Base-by-base conservation (phyloP, 2,329 filamentous ascomycete species). In the Chaetomium olivaceum region DNA sequence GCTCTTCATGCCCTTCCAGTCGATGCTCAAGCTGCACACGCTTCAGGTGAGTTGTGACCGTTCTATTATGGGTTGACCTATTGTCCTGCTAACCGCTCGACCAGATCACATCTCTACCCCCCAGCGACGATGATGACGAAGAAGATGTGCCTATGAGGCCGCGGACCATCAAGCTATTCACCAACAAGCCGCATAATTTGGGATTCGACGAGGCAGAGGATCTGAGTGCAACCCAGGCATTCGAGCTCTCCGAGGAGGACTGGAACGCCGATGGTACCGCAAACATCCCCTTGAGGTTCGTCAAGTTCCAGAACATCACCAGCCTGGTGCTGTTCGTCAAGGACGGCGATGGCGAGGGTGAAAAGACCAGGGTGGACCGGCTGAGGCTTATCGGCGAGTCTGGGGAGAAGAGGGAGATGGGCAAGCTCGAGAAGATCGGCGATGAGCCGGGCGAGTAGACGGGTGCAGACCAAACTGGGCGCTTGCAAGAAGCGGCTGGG, bases 191-290 rank as follows among this genome's bases (percentile, higher is more conserved):
- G 60, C 92, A 96, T 76, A 95, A 96, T 74, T 87, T 99, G 66
- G 93, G 94, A 7, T 99, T 99, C 74, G 91, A 95, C 73, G 95
- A 99, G 77, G 94, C 94, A 46, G 94, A 97, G 66, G 92, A 94
- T 73, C 89, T 91, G 61, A 84, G 89, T 58, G 85, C 91, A 0
- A 93, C 91, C 19, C 95, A 99, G 78, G 85, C 83, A 61, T 87
- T 97, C 66, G 89, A 89, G 73, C 83, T 99, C 52, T 82, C 84
- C 67, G 82, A 88, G 55, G 83, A 85, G 61, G 92, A 97, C 74
- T 99, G 95, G 94, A 91, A 93, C 77, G 81, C 84, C 54, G 87
- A 91, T 16, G 90, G 88, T 60, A 94, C 91, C 9, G 90, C 87
- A 16, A 91, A 83, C 72, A 80, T 94, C 62, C 80, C 85, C 54